phyloP scores from a whole-genome alignment of 345 rosid genomes.

The Sisymbrium irio region DNA sequence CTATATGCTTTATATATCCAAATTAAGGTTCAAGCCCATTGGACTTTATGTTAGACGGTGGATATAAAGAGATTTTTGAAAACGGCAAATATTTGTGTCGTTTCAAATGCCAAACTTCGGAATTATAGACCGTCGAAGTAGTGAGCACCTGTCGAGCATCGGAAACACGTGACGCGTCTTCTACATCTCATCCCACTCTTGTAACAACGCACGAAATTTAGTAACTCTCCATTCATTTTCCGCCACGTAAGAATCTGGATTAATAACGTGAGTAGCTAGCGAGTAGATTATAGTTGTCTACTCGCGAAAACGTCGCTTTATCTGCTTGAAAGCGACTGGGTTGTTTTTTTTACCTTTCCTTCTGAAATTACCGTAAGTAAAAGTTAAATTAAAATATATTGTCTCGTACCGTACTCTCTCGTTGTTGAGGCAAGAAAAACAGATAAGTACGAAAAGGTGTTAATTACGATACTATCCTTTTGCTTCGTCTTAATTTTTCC shows the following conservation, averaged over 20 bases:
- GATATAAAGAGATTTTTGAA: too few species aligned
- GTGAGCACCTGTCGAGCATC: slow-evolving; percentile 3
- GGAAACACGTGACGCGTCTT: slow-evolving; percentile 9
- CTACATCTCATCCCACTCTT: not conserved
- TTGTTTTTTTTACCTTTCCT: not conserved
- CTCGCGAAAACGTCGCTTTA: not conserved
- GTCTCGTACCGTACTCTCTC: too few species aligned
- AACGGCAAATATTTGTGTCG: not conserved
- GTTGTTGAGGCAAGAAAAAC: not conserved
- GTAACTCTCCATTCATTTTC: not conserved
- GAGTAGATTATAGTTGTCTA: not conserved
- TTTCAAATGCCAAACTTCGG: not conserved
- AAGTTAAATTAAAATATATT: not conserved
- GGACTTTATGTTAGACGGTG: too few species aligned
- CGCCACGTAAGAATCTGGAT: not conserved
- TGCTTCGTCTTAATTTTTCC: not conserved
- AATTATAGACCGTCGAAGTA: not conserved
- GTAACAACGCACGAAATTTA: not conserved
- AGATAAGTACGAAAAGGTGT: slow-evolving; percentile 6
- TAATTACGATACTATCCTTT: slow-evolving; percentile 16
- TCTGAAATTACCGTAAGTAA: not conserved
- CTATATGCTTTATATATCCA: too few species aligned
- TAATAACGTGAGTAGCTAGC: not conserved
- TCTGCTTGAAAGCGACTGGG: slow-evolving; percentile 6
- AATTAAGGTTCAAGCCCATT: too few species aligned